Conservation (phyloP, 1,139 yeast genomes). For the Zygoascus sp. region DNA sequence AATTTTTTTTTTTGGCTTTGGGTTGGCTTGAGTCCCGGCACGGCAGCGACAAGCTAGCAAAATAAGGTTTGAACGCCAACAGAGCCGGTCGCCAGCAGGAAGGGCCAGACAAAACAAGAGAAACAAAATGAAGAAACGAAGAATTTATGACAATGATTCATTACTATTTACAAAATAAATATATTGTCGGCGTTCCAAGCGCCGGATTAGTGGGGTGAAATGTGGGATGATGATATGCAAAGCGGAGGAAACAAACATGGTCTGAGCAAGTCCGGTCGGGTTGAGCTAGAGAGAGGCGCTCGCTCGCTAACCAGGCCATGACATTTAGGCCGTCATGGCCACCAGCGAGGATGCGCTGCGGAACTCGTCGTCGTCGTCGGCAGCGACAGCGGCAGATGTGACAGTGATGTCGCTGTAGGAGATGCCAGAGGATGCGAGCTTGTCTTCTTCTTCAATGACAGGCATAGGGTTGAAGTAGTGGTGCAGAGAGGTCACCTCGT, state of each 20-base stretch:
- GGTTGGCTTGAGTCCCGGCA: too few species aligned
- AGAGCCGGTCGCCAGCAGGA: too few species aligned
- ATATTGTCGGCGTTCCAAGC: background rate
- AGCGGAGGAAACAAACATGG: too few species aligned
- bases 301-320: background rate
- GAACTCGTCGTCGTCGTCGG: constrained; percentile 18
- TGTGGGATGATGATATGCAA: background rate
- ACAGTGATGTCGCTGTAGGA: constrained; percentile 11
- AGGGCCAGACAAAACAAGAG: too few species aligned
- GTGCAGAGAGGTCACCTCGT: constrained; percentile 14
- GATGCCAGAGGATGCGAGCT: constrained; percentile 15
- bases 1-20: too few species aligned
- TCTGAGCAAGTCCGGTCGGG: too few species aligned
- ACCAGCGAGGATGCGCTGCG: background rate
- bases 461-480: constrained; percentile 21
- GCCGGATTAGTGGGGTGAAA: background rate
- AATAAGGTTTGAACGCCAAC: too few species aligned
- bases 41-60: too few species aligned
- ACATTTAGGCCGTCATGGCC: background rate
- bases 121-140: too few species aligned
- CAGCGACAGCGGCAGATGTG: constrained; percentile 21
- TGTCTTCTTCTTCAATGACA: constrained; percentile 24
- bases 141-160: too few species aligned
- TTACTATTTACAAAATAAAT: constrained; percentile 2
- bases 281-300: too few species aligned